Evolutionary conservation across 169 alveolate genomes (phyloP).

Genomic region (Prorocentrum cordatum): DNA sequence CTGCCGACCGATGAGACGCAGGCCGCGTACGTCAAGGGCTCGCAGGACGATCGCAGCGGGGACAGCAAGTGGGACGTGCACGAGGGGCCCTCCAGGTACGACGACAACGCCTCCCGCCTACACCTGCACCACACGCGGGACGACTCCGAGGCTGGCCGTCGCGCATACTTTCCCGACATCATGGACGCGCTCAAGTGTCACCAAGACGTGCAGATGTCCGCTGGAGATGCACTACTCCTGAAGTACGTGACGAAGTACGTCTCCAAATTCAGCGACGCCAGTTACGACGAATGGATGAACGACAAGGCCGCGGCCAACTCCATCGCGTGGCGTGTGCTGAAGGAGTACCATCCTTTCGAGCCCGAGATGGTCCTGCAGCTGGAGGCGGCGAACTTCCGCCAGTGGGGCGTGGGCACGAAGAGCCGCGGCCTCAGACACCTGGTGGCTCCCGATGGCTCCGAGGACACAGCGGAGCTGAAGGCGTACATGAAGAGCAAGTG

Average conservation of each 20-base stretch:
- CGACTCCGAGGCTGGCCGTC: not conserved
- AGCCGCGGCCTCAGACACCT: not conserved
- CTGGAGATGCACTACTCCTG: not conserved
- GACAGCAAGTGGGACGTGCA: not conserved
- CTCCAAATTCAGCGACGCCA: not conserved
- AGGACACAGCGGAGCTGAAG: too few species aligned
- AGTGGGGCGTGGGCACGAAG: not conserved
- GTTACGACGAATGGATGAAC: too few species aligned
- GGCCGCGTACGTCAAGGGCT: not conserved
- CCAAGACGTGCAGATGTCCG: not conserved
- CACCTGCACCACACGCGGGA: not conserved
- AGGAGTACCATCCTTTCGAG: conserved; percentile 27
- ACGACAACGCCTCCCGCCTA: not conserved
- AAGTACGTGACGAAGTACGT: not conserved
- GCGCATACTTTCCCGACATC: not conserved
- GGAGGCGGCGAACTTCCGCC: not conserved
- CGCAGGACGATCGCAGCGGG: not conserved
- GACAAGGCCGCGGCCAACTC: not conserved
- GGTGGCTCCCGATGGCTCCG: too few species aligned
- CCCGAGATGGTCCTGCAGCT: conserved; percentile 13
- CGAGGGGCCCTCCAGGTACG: not conserved
- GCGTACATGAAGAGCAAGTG: too few species aligned
- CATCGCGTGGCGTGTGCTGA: not conserved
- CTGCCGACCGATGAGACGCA: not conserved
- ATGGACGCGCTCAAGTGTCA: not conserved